These are phyloP conservation scores for Aspergillus asperescens DNA, from an alignment of 495 filamentous ascomycete genomes.

Conservation along the genomic window DNA sequence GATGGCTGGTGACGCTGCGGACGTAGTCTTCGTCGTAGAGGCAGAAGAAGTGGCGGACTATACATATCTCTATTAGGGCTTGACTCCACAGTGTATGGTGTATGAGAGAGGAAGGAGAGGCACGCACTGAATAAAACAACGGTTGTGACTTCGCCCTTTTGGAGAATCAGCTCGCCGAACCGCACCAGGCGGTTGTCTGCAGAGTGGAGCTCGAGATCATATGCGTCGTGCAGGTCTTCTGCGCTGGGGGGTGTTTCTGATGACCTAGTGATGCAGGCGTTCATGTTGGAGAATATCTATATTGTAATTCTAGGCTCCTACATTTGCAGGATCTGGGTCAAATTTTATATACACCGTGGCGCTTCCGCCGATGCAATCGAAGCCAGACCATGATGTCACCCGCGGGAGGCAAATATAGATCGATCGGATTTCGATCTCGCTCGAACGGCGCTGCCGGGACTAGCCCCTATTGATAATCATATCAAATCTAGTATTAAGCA, in stretches of 20 bases:
- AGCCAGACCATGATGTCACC: too few relatives aligned
- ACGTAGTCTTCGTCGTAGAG: constrained; percentile 28
- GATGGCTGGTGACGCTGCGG: constrained; percentile 14
- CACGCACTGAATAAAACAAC: constrained; percentile 20
- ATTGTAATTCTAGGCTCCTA: too few relatives aligned
- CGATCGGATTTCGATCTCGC: too few relatives aligned
- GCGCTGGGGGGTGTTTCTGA: neutral
- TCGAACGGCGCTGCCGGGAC: too few relatives aligned
- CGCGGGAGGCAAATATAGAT: too few relatives aligned
- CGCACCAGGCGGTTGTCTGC: constrained; percentile 15
- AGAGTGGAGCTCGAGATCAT: constrained; percentile 21
- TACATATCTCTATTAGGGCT: neutral
- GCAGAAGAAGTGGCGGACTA: constrained; percentile 29
- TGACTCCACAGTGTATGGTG: too few relatives aligned
- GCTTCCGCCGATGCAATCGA: too few relatives aligned
- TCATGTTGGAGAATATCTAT: too few relatives aligned
- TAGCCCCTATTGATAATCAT: too few relatives aligned
- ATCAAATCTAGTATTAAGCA: too few relatives aligned
- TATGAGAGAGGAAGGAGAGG: neutral
- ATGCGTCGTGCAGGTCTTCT: constrained; percentile 25
- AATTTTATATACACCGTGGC: too few relatives aligned
- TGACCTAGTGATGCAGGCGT: neutral
- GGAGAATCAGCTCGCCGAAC: constrained; percentile 24
- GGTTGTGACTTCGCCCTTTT: constrained; percentile 22
- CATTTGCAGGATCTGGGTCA: too few relatives aligned